Conservation (phyloP, 192 early-diverging fungal genomes). For the Glomus cerebriforme region DNA sequence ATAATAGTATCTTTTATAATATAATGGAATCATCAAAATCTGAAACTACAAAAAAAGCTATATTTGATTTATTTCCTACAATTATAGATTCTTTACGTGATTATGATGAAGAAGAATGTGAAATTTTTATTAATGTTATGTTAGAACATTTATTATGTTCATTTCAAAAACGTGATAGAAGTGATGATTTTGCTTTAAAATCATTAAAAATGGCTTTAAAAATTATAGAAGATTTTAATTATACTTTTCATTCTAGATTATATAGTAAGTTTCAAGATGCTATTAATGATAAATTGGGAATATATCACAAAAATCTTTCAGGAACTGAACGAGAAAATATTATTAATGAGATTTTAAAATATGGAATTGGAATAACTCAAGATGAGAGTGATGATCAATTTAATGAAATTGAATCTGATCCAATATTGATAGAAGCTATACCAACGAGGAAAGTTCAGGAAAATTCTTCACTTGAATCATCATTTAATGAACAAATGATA, state of each 20-base stretch:
- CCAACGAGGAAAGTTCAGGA: not conserved
- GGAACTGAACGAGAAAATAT: not conserved
- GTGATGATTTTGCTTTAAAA: not conserved
- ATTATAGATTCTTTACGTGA: not conserved
- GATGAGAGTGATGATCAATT: constrained; percentile 37
- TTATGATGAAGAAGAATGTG: not conserved
- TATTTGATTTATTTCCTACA: not conserved
- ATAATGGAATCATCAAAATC: too few relatives aligned
- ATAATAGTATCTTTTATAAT: not conserved
- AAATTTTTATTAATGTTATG: not conserved
- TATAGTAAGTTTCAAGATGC: not conserved
- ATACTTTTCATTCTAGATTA: not conserved
- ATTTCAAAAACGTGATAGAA: not conserved
- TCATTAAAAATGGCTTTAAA: constrained; percentile 1
- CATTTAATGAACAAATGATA: not conserved
- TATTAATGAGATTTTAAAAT: not conserved
- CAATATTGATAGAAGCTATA: not conserved
- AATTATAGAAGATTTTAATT: not conserved
- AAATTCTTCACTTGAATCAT: not conserved
- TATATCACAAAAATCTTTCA: not conserved
- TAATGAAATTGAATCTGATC: not conserved
- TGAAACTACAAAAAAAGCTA: not conserved
- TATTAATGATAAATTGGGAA: too few relatives aligned
- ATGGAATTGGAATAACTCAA: constrained; percentile 17
- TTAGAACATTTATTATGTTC: not conserved